Evolutionary conservation across 1,284 basidiomycete species (phyloP).

Genomic region (Golubevia pallescens): DNA sequence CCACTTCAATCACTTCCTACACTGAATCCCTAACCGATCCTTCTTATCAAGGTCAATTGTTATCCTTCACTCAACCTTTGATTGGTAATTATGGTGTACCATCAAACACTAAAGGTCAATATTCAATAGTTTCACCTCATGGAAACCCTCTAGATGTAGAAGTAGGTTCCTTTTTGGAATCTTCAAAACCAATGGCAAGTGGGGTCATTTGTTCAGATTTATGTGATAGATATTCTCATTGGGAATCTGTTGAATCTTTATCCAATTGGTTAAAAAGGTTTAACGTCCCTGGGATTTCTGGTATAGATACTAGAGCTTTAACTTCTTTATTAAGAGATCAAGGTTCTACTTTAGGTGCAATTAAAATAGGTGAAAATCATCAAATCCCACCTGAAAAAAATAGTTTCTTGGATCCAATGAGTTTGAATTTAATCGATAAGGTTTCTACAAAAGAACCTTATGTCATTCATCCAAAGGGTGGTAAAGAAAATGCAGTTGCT

Average conservation of each 20-base stretch:
- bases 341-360: constrained; percentile 91
- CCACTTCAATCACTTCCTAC: constrained; percentile 97
- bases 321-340: constrained; percentile 92
- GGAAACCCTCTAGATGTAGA: constrained; percentile 70
- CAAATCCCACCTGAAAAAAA: constrained; percentile 69
- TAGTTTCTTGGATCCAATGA: constrained; percentile 90
- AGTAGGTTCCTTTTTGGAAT: constrained; percentile 73
- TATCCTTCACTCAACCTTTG: constrained; percentile 97
- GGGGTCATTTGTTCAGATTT: constrained; percentile 93
- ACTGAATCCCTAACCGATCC: constrained; percentile 99
- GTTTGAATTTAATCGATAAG: constrained; percentile 90
- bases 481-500: constrained; percentile 67
- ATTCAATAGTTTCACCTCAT: constrained; percentile 31
- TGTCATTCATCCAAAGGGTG: constrained; percentile 83
- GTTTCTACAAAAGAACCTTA: constrained; percentile 86
- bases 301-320: constrained; percentile 95
- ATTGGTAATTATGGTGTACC: constrained; percentile 99
- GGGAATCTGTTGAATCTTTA: constrained; percentile 89
- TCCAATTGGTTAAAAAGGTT: constrained; percentile 91
- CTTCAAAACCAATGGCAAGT: constrained; percentile 84
- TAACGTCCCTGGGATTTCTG: constrained; percentile 89
- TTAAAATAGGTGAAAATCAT: constrained; percentile 81
- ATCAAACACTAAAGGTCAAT: constrained; percentile 68
- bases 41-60: constrained; percentile 95
- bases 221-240: constrained; percentile 92